phyloP scores from a whole-genome alignment of 306 rosid species.

The Neltuma alba region DNA sequence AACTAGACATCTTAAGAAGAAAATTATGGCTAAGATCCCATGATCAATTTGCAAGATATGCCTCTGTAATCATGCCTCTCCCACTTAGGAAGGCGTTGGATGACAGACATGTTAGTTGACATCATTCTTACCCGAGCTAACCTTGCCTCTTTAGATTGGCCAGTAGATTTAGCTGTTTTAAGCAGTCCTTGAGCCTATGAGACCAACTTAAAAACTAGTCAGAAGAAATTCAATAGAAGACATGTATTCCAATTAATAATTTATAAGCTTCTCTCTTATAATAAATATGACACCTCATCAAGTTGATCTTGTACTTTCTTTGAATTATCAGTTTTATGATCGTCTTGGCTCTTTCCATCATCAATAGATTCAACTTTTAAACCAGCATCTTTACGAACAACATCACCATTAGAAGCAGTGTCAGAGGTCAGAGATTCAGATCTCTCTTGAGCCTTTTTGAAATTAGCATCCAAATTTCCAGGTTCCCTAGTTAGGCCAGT shows the following conservation, averaged over 20 bases:
- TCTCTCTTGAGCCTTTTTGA: constrained; percentile 47
- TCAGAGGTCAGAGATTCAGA: constrained; percentile 52
- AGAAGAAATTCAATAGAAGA: constrained; percentile 42
- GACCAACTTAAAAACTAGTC: constrained; percentile 63
- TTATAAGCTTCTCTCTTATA: constrained; percentile 28
- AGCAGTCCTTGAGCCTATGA: constrained; percentile 96
- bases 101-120: constrained; percentile 26
- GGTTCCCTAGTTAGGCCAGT: constrained; percentile 47
- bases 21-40: constrained; percentile 16
- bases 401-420: constrained; percentile 42
- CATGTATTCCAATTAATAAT: constrained; percentile 8
- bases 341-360: constrained; percentile 54
- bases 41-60: constrained; percentile 24
- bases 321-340: constrained; percentile 54
- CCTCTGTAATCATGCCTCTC: constrained; percentile 25
- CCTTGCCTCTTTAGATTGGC: constrained; percentile 99
- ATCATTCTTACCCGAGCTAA: constrained; percentile 84
- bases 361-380: constrained; percentile 44
- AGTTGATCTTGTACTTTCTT: constrained; percentile 79
- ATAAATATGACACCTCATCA: constrained; percentile 74
- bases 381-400: constrained; percentile 46
- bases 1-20: constrained; percentile 39
- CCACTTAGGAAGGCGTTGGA: constrained; percentile 18
- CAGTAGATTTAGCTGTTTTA: constrained; percentile 82
- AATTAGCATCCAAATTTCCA: constrained; percentile 45